Evolutionary conservation across 192 early-diverging fungal species (phyloP).

Genomic region (Coemansia sp.): DNA sequence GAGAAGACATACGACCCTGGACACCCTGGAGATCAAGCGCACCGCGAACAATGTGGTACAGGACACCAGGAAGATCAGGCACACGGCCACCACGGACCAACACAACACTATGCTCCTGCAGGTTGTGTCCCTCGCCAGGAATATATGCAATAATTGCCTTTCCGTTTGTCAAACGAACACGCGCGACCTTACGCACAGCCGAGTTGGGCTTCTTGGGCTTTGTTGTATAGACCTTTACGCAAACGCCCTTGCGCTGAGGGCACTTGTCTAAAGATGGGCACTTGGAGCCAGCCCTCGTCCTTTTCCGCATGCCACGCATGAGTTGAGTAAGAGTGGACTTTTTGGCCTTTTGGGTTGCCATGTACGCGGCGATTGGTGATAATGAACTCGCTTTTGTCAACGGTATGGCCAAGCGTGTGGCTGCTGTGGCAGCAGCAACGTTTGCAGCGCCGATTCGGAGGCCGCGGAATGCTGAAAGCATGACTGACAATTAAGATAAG

Average conservation of each 20-base stretch:
- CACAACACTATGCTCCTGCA: conserved; percentile 97
- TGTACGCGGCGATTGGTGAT: conserved; percentile 2
- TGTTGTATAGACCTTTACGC: conserved; percentile 90
- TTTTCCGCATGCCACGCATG: conserved; percentile 80
- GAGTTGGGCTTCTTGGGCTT: conserved; percentile 99
- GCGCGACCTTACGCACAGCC: conserved; percentile 88
- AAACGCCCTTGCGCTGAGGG: conserved; percentile 92
- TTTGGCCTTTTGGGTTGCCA: conserved; percentile 24
- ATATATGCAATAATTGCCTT: conserved; percentile 94
- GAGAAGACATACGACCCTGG: conserved; percentile 69
- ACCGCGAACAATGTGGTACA: conserved; percentile 91
- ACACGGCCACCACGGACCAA: conserved; percentile 94
- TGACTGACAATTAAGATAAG: conserved; percentile 10
- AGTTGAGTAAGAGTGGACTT: conserved; percentile 95
- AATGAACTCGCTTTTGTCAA: not conserved
- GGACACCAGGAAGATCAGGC: conserved; percentile 95
- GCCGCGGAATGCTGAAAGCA: conserved; percentile 37
- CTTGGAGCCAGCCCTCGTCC: conserved; percentile 62
- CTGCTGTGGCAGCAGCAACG: conserved; percentile 14
- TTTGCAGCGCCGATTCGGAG: conserved; percentile 33
- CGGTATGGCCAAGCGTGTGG: not conserved
- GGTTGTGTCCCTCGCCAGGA: conserved; percentile 96
- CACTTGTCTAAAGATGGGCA: conserved; percentile 82
- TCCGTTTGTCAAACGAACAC: conserved; percentile 90
- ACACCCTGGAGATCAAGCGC: conserved; percentile 95